Conservation (phyloP, 164 flowering plant species). For the Malania oleifera region DNA sequence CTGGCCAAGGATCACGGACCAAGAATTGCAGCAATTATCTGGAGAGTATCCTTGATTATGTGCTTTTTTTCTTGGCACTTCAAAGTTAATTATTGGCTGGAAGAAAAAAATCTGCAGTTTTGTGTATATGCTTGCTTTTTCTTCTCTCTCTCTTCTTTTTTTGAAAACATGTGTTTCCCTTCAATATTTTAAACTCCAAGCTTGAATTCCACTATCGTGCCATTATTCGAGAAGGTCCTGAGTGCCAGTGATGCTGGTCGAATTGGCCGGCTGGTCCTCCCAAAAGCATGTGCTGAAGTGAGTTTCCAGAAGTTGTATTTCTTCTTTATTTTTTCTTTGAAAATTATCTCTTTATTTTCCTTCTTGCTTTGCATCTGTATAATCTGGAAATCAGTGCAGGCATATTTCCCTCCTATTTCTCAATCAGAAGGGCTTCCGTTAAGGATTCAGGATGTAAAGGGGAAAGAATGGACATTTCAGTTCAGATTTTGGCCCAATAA, state of each 20-base stretch:
- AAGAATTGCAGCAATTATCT: constrained; percentile 80
- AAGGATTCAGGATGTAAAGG: constrained; percentile 86
- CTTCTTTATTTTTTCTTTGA: not conserved
- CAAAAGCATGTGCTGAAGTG: constrained; percentile 99
- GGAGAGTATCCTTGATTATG: constrained; percentile 85
- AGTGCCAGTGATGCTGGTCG: constrained; percentile 99
- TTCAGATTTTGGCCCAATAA: constrained; percentile 99
- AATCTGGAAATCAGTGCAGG: constrained; percentile 46
- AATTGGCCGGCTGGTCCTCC: constrained; percentile 95
- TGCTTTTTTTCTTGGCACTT: not conserved
- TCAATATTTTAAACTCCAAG: constrained; percentile 37
- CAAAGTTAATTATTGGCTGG: not conserved
- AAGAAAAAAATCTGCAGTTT: not conserved
- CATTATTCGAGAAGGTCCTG: constrained; percentile 91
- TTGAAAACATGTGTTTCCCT: constrained; percentile 26
- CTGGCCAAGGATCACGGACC: constrained; percentile 97
- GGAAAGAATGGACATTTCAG: constrained; percentile 96
- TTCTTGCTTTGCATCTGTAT: constrained; percentile 11
- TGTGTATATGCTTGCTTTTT: not conserved
- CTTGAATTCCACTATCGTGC: constrained; percentile 83
- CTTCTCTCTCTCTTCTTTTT: too few species aligned
- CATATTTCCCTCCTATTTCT: constrained; percentile 86
- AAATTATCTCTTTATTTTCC: not conserved
- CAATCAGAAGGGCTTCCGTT: constrained; percentile 93
- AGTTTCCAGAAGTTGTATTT: constrained; percentile 13